A percentile compares a stretch with the other conserved stretches of the same genome.
These are phyloP conservation scores for Cordyceps cicadae DNA, from an alignment of 2,329 filamentous ascomycete genomes.

Conservation along the genomic window DNA sequence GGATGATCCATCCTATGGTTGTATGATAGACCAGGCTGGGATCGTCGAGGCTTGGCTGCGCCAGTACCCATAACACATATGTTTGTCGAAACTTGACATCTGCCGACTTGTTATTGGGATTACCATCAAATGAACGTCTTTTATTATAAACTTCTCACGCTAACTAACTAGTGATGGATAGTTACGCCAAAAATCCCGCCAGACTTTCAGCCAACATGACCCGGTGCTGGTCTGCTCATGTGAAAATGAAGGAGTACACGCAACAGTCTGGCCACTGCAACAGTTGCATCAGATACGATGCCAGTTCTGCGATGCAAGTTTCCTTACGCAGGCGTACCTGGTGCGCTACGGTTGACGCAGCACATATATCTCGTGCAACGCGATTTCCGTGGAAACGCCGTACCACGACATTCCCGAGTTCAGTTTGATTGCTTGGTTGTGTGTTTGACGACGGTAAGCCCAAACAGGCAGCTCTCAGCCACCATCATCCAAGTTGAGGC, in stretches of 20 bases:
- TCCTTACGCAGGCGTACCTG: background rate
- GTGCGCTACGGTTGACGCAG: background rate
- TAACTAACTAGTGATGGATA: background rate
- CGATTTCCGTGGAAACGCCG: background rate
- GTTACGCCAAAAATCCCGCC: background rate
- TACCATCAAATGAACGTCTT: background rate
- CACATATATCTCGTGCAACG: constrained; percentile 5
- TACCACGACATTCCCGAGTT: background rate
- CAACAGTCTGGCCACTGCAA: too few relatives aligned
- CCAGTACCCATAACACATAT: background rate
- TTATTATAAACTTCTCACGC: background rate
- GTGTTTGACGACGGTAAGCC: background rate
- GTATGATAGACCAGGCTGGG: background rate
- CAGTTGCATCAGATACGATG: background rate
- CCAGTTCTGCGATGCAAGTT: background rate
- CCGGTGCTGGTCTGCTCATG: background rate
- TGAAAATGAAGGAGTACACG: background rate
- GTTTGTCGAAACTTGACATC: background rate
- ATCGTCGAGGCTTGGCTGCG: background rate
- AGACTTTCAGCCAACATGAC: background rate
- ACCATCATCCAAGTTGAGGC: background rate
- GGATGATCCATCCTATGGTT: background rate
- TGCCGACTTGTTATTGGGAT: background rate
- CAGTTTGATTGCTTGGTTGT: background rate
- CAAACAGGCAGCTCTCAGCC: background rate